phyloP scores from a whole-genome alignment of 1,284 basidiomycete species.

The Fomitiporia mediterranea region DNA sequence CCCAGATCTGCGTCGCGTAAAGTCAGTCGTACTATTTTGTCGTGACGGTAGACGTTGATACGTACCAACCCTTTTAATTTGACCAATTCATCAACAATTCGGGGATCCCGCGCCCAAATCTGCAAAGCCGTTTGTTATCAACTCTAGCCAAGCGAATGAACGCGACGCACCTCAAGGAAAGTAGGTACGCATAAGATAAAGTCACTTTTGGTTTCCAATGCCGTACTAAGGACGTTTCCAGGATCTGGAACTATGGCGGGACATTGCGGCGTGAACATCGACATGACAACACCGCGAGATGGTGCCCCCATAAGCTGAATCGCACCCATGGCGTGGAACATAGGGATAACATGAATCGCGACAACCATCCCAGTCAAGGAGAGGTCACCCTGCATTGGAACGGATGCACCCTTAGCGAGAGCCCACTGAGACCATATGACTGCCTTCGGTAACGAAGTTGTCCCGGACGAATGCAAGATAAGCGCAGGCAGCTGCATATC shows the following conservation, averaged over 20 bases:
- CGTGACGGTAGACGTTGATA: too few species aligned
- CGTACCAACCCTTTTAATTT: too few species aligned
- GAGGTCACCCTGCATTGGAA: not conserved
- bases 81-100: too few species aligned
- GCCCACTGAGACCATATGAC: constrained; percentile 9
- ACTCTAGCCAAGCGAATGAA: too few species aligned
- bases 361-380: constrained; percentile 11
- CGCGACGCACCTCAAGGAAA: constrained; percentile 19
- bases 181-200: constrained; percentile 10
- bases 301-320: not conserved
- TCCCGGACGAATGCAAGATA: constrained; percentile 21
- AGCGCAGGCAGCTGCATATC: constrained; percentile 11
- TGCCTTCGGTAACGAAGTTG: constrained; percentile 19
- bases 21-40: too few species aligned
- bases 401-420: constrained; percentile 1
- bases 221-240: constrained; percentile 5
- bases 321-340: constrained; percentile 22
- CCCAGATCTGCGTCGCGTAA: too few species aligned
- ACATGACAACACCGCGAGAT: constrained; percentile 7
- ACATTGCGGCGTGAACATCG: constrained; percentile 13
- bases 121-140: too few species aligned
- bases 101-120: too few species aligned
- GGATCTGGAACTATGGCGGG: constrained; percentile 18
- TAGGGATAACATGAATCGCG: constrained; percentile 12
- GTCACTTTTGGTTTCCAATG: not conserved